Conservation (phyloP, 495 filamentous ascomycete genomes). For the Saxispiralis lemnorum region DNA sequence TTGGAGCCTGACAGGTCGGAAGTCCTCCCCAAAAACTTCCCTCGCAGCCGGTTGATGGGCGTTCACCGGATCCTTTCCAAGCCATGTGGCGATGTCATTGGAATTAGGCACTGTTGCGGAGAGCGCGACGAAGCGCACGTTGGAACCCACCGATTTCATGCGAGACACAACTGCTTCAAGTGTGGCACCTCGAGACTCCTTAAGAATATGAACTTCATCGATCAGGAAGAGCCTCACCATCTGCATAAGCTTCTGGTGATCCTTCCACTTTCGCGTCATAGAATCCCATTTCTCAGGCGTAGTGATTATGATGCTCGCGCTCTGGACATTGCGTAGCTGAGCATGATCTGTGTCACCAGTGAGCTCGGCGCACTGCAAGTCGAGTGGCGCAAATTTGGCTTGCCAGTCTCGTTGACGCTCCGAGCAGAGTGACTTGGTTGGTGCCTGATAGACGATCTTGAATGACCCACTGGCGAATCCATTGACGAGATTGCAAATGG, state of each 20-base stretch:
- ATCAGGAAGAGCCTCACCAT: constrained; percentile 84
- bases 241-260: constrained; percentile 66
- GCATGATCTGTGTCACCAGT: constrained; percentile 76
- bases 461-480: constrained; percentile 46
- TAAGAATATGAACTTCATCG: constrained; percentile 91
- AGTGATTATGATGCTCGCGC: constrained; percentile 80
- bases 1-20: constrained; percentile 72
- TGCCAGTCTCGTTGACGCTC: constrained; percentile 76
- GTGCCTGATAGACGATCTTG: constrained; percentile 92
- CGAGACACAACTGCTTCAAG: constrained; percentile 91
- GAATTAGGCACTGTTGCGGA: constrained; percentile 93
- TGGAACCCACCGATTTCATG: constrained; percentile 80
- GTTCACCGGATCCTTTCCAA: constrained; percentile 58
- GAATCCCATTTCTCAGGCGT: constrained; percentile 99
- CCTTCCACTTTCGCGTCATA: constrained; percentile 88
- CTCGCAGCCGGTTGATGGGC: constrained; percentile 49
- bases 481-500: constrained; percentile 64
- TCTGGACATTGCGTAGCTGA: constrained; percentile 57
- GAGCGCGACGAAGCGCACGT: constrained; percentile 77
- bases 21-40: constrained; percentile 80
- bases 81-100: constrained; percentile 74
- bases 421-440: constrained; percentile 80
- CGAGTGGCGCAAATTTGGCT: constrained; percentile 59
- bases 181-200: constrained; percentile 73
- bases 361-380: constrained; percentile 63